Percentiles rank a stretch among this genome's conserved stretches.
Evolutionary conservation across 1,284 basidiomycete species (phyloP).

Genomic region (Grifola frondosa): DNA sequence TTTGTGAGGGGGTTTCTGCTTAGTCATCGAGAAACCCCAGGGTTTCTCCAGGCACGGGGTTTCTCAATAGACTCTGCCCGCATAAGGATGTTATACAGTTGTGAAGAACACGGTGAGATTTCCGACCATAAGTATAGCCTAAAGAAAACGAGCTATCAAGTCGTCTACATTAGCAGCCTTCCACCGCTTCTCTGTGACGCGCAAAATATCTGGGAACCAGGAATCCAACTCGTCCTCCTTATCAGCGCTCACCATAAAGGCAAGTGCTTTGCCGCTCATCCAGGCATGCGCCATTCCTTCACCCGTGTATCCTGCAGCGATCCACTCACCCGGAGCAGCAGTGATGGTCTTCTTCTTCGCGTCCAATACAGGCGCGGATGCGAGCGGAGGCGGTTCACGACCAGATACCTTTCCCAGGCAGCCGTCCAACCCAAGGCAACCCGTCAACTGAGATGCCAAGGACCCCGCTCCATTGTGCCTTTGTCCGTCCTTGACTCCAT

Average conservation of each 20-base stretch:
- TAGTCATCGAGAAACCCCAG: no score
- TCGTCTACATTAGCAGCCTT: conserved; percentile 38
- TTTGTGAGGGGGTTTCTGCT: no score
- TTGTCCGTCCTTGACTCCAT: conserved; percentile 42
- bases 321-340: conserved; percentile 45
- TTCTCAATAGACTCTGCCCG: no score
- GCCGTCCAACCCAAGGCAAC: conserved; percentile 47
- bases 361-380: background rate
- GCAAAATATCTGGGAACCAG: conserved; percentile 52
- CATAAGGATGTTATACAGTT: no score
- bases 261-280: conserved; percentile 56
- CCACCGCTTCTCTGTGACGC: conserved; percentile 52
- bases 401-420: conserved; percentile 38
- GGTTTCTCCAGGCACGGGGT: no score
- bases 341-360: conserved; percentile 3
- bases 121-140: background rate
- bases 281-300: conserved; percentile 71
- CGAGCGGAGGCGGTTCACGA: conserved; percentile 21
- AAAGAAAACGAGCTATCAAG: conserved; percentile 28
- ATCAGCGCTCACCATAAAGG: conserved; percentile 53
- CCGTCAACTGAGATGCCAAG: conserved; percentile 47
- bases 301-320: conserved; percentile 58
- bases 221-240: conserved; percentile 32
- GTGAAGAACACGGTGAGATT: no score
- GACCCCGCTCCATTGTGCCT: conserved; percentile 52